These are phyloP conservation scores for Sequoia sempervirens DNA, from an alignment of 75 land plant genomes.

Conservation along the genomic window DNA sequence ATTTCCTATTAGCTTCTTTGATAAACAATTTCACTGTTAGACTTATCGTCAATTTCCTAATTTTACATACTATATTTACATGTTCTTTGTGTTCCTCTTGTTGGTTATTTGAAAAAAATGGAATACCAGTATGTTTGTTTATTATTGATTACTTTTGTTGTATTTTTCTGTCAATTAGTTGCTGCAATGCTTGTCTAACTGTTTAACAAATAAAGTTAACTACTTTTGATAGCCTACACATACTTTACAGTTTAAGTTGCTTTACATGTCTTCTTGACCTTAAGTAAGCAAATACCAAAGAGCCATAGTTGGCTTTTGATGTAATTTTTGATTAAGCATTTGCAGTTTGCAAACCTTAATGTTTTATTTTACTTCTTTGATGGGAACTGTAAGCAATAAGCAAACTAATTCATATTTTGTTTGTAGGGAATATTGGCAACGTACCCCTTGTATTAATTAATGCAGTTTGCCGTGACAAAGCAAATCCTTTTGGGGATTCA, in stretches of 20 bases:
- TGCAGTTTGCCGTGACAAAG: slow-evolving; percentile 77
- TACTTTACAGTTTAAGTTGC: background rate
- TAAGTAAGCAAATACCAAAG: background rate
- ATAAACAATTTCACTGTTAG: background rate
- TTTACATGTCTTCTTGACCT: background rate
- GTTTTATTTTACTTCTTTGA: background rate
- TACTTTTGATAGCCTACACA: background rate
- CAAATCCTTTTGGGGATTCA: slow-evolving; percentile 83
- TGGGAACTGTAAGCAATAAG: background rate
- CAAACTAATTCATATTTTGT: slow-evolving; percentile 4
- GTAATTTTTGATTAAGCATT: background rate
- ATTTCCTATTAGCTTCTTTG: background rate
- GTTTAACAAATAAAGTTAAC: background rate
- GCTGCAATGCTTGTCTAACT: background rate
- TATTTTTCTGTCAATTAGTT: background rate
- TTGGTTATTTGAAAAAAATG: background rate
- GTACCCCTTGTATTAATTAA: slow-evolving; percentile 88
- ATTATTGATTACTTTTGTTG: background rate
- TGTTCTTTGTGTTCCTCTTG: background rate
- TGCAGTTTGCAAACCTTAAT: background rate
- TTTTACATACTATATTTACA: background rate
- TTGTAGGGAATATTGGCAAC: slow-evolving; percentile 91
- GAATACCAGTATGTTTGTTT: background rate
- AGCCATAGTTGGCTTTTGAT: background rate
- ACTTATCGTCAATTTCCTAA: background rate